Percentiles rank a stretch among this genome's conserved stretches.
Conservation (phyloP, 2,329 filamentous ascomycete species). For the Byssochlamys sp. region DNA sequence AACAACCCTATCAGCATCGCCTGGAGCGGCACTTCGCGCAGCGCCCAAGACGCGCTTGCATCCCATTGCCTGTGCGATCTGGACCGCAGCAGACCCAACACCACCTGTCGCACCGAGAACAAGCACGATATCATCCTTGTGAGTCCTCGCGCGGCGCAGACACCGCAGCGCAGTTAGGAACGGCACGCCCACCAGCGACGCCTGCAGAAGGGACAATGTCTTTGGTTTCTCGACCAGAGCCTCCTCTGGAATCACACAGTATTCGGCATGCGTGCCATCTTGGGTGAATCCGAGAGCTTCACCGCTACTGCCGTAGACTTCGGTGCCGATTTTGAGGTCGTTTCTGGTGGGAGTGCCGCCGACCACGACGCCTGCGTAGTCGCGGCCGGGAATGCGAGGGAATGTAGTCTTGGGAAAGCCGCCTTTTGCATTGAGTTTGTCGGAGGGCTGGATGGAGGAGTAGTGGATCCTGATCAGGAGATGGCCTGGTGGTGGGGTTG, state of each 20-base stretch:
- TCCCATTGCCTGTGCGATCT: slow-evolving; percentile 15
- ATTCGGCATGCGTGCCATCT: slow-evolving; percentile 20
- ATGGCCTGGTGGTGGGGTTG: slow-evolving; percentile 10
- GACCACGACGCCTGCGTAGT: slow-evolving; percentile 21
- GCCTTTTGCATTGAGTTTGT: slow-evolving; percentile 23
- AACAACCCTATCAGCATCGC: not conserved
- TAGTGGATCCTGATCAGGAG: slow-evolving; percentile 19
- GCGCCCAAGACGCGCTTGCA: slow-evolving; percentile 17
- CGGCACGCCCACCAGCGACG: slow-evolving; percentile 18
- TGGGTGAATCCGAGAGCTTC: slow-evolving; percentile 13
- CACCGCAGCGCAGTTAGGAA: slow-evolving; percentile 17
- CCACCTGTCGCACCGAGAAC: slow-evolving; percentile 19
- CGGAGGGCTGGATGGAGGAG: slow-evolving; percentile 20
- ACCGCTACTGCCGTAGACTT: slow-evolving; percentile 23
- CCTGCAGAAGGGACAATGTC: slow-evolving; percentile 13
- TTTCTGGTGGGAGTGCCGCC: slow-evolving; percentile 8
- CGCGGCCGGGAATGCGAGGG: slow-evolving; percentile 19
- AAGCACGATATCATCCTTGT: slow-evolving; percentile 17
- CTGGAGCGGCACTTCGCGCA: slow-evolving; percentile 6
- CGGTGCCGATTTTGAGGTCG: slow-evolving; percentile 13
- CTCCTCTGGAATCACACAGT: slow-evolving; percentile 11
- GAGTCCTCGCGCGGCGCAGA: slow-evolving; percentile 12
- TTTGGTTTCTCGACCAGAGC: slow-evolving; percentile 13
- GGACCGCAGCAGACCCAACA: slow-evolving; percentile 17
- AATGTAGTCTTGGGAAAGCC: slow-evolving; percentile 20